phyloP scores from a whole-genome alignment of 108 stramenopile genomes.

The Seminavis robusta region DNA sequence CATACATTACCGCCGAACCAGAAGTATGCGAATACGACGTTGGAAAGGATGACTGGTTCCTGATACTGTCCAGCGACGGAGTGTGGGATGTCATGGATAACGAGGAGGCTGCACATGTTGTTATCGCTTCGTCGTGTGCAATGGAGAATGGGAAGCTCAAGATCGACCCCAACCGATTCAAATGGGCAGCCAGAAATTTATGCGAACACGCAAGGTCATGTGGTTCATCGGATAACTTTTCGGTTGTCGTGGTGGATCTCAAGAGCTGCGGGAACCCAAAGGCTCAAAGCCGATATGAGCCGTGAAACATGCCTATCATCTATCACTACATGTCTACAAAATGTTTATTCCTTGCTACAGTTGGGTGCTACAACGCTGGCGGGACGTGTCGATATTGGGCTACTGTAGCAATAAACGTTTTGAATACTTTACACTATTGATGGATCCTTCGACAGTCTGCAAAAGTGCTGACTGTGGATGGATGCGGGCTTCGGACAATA shows the following conservation, averaged over 20 bases:
- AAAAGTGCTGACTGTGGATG: too few species aligned
- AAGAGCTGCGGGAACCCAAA: slow-evolving; percentile 59
- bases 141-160: slow-evolving; percentile 68
- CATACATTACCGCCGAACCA: slow-evolving; percentile 82
- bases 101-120: slow-evolving; percentile 82
- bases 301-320: too few species aligned
- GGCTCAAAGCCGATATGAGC: slow-evolving; percentile 37
- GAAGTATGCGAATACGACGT: slow-evolving; percentile 80
- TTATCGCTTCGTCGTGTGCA: slow-evolving; percentile 79
- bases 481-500: too few species aligned
- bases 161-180: slow-evolving; percentile 76
- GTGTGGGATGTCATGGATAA: slow-evolving; percentile 89
- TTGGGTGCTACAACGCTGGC: too few species aligned
- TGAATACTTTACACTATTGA: too few species aligned
- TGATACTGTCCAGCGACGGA: slow-evolving; percentile 82
- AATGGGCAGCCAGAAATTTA: slow-evolving; percentile 75
- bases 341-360: too few species aligned
- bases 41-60: slow-evolving; percentile 85
- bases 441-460: too few species aligned
- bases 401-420: too few species aligned
- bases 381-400: too few species aligned
- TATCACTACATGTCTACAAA: too few species aligned
- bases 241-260: slow-evolving; percentile 68
- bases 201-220: slow-evolving; percentile 78
- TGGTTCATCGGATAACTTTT: slow-evolving; percentile 81